Conservation (phyloP, 441 rosid species). For the Populus hybrid region DNA sequence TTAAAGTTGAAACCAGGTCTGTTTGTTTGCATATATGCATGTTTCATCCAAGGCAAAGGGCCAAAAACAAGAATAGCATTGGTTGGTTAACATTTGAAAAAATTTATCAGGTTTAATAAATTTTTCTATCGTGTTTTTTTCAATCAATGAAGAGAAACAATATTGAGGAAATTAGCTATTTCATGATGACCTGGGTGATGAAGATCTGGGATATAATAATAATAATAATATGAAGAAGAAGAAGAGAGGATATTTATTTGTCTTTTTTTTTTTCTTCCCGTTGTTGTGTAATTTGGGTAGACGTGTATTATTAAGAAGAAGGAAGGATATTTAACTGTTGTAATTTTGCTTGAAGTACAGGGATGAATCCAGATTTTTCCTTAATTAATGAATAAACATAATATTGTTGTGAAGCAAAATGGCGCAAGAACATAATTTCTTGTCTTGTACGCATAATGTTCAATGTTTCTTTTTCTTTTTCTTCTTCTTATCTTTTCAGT, state of each 20-base stretch:
- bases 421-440: neutral
- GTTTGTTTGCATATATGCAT: neutral
- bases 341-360: neutral
- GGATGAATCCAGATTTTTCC: neutral
- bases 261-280: no score
- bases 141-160: neutral
- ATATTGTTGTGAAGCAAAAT: neutral
- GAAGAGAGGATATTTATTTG: no score
- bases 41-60: neutral
- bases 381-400: no score
- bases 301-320: neutral
- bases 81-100: neutral
- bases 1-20: neutral
- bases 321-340: neutral
- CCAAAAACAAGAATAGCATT: neutral
- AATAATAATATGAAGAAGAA: no score
- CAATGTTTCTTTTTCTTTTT: no score
- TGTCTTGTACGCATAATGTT: neutral
- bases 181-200: no score
- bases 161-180: no score
- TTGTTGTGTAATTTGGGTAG: neutral
- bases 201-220: no score
- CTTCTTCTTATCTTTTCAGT: no score
- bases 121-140: neutral
- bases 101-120: neutral